Evolutionary conservation across 1,284 basidiomycete species (phyloP).

Genomic region (Ganoderma boninense): DNA sequence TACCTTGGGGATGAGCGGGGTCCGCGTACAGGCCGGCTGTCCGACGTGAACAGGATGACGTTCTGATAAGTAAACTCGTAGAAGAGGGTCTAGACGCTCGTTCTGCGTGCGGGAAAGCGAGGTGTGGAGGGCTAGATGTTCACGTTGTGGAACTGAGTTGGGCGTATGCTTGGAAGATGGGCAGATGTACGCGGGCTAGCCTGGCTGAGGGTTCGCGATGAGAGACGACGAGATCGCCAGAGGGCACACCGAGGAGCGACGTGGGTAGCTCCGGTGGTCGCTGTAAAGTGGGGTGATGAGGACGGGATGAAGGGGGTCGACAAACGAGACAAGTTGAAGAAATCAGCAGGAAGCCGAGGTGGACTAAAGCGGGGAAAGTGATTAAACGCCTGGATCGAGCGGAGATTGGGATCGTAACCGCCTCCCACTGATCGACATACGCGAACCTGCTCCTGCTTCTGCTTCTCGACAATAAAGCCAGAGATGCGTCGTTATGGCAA

Average conservation of each 20-base stretch:
- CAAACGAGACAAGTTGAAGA: not conserved
- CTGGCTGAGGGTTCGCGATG: not conserved
- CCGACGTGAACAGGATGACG: not conserved
- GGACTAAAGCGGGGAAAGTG: not conserved
- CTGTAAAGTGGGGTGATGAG: not conserved
- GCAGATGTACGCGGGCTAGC: not conserved
- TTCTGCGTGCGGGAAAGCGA: not conserved
- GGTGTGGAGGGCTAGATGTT: not conserved
- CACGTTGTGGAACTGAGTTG: not conserved
- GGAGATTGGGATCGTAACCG: conserved; percentile 2
- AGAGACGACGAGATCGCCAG: not conserved
- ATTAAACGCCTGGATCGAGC: not conserved
- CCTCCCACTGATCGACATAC: not conserved
- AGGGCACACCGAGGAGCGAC: not conserved
- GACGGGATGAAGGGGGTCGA: not conserved
- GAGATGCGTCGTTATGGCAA: not conserved
- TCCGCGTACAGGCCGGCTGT: not conserved
- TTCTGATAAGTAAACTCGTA: not conserved
- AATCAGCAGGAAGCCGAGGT: not conserved
- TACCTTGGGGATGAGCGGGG: not conserved
- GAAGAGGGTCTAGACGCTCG: not conserved
- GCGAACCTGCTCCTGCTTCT: not conserved
- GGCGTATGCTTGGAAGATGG: not conserved
- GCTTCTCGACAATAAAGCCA: not conserved
- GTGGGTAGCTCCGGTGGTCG: not conserved